phyloP scores from a whole-genome alignment of 1,284 basidiomycete genomes.

The Trametes polyzona region DNA sequence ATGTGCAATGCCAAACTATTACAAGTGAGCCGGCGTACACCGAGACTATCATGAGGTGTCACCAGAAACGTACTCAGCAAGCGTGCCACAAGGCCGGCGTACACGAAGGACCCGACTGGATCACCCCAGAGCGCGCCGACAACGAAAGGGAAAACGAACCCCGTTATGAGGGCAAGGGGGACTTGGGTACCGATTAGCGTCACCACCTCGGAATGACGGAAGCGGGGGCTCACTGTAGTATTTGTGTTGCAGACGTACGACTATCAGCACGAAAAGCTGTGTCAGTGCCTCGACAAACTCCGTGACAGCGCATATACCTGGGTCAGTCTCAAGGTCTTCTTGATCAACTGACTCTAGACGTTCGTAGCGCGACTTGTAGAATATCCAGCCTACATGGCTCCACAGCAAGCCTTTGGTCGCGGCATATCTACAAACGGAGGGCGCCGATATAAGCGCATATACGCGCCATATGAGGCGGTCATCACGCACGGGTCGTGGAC shows the following conservation, averaged over 20 bases:
- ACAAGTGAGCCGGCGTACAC: background rate
- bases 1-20: conserved; percentile 79
- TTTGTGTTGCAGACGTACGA: conserved; percentile 75
- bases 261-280: conserved; percentile 41
- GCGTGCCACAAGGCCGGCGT: conserved; percentile 67
- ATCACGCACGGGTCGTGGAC: conserved; percentile 68
- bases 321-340: conserved; percentile 73
- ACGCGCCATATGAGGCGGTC: background rate
- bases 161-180: conserved; percentile 60
- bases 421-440: conserved; percentile 57
- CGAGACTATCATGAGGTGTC: background rate
- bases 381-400: conserved; percentile 87
- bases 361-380: conserved; percentile 73
- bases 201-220: background rate
- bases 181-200: conserved; percentile 40
- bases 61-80: conserved; percentile 52
- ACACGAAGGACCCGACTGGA: conserved; percentile 65
- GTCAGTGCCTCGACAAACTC: background rate
- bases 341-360: conserved; percentile 67
- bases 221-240: conserved; percentile 51
- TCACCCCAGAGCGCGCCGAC: conserved; percentile 65
- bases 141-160: conserved; percentile 58
- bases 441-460: background rate
- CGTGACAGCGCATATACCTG: conserved; percentile 47
- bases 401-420: conserved; percentile 75